A percentile compares a stretch with the other conserved stretches of the same genome.
Conservation (phyloP, 441 rosid genomes). For the Jatropha multifida region DNA sequence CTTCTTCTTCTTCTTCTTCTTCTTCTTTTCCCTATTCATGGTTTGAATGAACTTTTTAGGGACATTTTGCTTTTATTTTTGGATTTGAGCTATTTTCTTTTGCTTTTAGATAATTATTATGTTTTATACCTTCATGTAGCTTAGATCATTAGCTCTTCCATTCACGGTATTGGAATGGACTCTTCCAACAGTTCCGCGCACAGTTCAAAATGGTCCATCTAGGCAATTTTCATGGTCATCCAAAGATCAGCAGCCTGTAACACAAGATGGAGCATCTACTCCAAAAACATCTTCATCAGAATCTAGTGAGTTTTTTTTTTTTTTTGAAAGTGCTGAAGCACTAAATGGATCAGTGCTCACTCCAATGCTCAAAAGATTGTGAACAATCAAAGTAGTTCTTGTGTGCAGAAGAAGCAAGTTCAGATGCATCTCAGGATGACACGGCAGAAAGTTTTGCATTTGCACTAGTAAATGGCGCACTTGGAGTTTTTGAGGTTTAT, state of each 20-base stretch:
- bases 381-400: constrained; percentile 22
- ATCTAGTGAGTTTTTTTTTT: constrained; percentile 57
- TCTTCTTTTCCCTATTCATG: not conserved
- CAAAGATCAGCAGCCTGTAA: constrained; percentile 34
- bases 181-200: constrained; percentile 94
- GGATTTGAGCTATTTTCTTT: constrained; percentile 11
- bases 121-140: constrained; percentile 65
- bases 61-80: not conserved
- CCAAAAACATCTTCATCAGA: constrained; percentile 54
- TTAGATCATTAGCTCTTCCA: constrained; percentile 99
- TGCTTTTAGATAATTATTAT: constrained; percentile 42
- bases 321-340: constrained; percentile 15
- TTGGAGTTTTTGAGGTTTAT: constrained; percentile 98
- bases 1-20: not conserved
- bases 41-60: not conserved
- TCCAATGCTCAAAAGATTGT: constrained; percentile 22
- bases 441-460: constrained; percentile 92
- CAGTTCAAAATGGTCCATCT: constrained; percentile 59
- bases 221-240: constrained; percentile 46
- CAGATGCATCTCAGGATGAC: constrained; percentile 73
- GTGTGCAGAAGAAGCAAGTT: constrained; percentile 46
- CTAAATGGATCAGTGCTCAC: constrained; percentile 19
- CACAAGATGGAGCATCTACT: constrained; percentile 55
- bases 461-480: constrained; percentile 96
- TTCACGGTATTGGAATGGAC: constrained; percentile 99